Conservation (phyloP, 2,329 filamentous ascomycete species). For the Helotiales sp. region DNA sequence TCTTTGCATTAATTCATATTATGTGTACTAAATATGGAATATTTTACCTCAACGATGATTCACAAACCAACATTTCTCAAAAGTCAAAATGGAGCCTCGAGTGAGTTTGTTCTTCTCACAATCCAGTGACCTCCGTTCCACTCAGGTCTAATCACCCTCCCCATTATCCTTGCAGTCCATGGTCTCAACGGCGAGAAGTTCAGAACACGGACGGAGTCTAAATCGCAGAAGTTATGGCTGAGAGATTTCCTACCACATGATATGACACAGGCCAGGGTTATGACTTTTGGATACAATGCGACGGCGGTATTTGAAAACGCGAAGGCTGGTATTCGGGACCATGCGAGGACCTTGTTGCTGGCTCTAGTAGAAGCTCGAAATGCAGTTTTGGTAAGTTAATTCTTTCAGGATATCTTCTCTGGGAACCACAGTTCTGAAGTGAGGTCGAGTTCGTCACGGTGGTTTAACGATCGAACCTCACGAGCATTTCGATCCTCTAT, state of each 20-base stretch:
- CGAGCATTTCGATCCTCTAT: too few species aligned
- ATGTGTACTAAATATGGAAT: neutral
- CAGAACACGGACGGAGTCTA: conserved; percentile 38
- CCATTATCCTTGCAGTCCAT: conserved; percentile 23
- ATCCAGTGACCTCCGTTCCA: too few species aligned
- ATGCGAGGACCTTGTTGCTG: conserved; percentile 27
- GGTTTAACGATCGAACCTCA: too few species aligned
- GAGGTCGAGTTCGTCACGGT: too few species aligned
- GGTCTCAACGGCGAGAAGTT: conserved; percentile 39
- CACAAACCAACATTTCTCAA: neutral
- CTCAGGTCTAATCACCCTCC: too few species aligned
- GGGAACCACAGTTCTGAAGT: too few species aligned
- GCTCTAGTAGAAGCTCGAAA: conserved; percentile 13
- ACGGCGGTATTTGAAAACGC: conserved; percentile 28
- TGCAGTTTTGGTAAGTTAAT: neutral
- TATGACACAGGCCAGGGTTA: conserved; percentile 43
- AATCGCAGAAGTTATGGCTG: conserved; percentile 36
- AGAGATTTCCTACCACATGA: conserved; percentile 41
- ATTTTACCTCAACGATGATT: neutral
- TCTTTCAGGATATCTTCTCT: too few species aligned
- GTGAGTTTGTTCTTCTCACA: neutral
- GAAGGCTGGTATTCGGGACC: conserved; percentile 24
- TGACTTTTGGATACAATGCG: conserved; percentile 46
- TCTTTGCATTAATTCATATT: too few species aligned
- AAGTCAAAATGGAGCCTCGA: neutral